Percentiles rank a stretch among this genome's conserved stretches.
Conservation (phyloP, 2,329 filamentous ascomycete genomes). For the Colletotrichum phormii region DNA sequence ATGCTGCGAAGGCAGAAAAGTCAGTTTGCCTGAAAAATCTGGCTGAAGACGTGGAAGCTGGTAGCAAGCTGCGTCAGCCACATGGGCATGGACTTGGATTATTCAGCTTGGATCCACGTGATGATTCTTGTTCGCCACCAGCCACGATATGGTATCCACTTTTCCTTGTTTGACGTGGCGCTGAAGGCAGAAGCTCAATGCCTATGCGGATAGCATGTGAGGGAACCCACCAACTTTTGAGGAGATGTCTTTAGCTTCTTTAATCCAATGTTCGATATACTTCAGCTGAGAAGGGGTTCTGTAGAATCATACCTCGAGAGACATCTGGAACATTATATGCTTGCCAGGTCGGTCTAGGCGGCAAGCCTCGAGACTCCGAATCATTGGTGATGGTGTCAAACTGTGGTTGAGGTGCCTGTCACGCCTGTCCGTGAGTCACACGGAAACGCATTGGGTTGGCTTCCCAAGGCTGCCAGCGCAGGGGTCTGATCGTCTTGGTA, state of each 20-base stretch:
- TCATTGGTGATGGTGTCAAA: background rate
- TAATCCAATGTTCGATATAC: background rate
- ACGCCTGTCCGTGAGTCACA: conserved; percentile 21
- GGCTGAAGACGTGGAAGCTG: conserved; percentile 20
- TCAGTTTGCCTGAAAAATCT: conserved; percentile 34
- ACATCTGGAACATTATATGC: background rate
- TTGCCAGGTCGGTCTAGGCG: conserved; percentile 19
- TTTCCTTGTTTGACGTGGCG: conserved; percentile 7
- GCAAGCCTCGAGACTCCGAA: conserved; percentile 10
- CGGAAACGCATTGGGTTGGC: conserved; percentile 1
- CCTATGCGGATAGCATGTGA: conserved; percentile 10
- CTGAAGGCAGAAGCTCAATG: conserved; percentile 3
- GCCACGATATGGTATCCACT: background rate
- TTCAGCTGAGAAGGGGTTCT: background rate
- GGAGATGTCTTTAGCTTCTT: background rate
- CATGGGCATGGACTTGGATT: background rate
- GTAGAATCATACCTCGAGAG: background rate
- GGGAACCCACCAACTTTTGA: conserved; percentile 20
- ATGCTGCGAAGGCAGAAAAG: conserved; percentile 30
- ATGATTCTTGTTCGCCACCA: conserved; percentile 21
- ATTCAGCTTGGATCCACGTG: conserved; percentile 24
- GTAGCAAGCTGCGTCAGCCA: conserved; percentile 20
- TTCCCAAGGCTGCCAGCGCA: conserved; percentile 8
- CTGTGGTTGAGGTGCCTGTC: background rate
- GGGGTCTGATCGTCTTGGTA: background rate